Evolutionary conservation across 805 yeast genomes (phyloP), one percentile per base, ranked within the genome.

Genomic region (Aciculoconidium aculeatum): DNA sequence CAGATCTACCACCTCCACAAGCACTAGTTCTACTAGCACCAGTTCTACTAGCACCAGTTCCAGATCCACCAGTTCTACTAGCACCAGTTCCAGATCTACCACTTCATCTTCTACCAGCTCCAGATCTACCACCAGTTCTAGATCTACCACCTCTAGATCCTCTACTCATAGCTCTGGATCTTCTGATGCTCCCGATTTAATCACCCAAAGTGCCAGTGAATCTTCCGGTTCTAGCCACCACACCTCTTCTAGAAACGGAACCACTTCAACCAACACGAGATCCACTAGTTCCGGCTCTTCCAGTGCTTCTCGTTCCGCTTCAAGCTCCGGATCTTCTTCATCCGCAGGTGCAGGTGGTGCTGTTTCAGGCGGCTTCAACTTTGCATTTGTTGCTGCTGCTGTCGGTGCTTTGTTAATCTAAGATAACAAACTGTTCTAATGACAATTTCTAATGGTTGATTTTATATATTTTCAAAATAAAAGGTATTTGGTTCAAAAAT

Each of bases 371-470:
- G 32, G 31, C n/a, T 35, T 31, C 34, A 47, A 49, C 17, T 11
- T 41, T 14, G 45, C 44, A 12, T 39, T 36, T 17, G 41, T 41
- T 17, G 47, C 43, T 21, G 37, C 39, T 21, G 32, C 36, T 22
- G 42, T 35, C 20, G 53, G 51, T 30, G 34, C 44, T 11, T 35
- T 44, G 31, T 40, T 47, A 37, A 37, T 47, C 35, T 47, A 44
- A 28, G 18, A 7, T 12, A 6, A 5, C 11, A 9, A 17, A 11
- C 13, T 13, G n/a, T 18, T 23, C 20, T 12, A n/a, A 27, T 11
- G 8, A 21, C 10, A 12, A 8, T 18, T n/a, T n/a, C n/a, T n/a
- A 9, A 7, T 7, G 11, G 8, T 11, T 6, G 11, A 24, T 7
- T 24, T 13, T 13, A 11, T 7, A 24, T 19, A 11, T 11, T 31